Conservation (phyloP, 1,139 yeast genomes). For the Yamadazyma conglobata region DNA sequence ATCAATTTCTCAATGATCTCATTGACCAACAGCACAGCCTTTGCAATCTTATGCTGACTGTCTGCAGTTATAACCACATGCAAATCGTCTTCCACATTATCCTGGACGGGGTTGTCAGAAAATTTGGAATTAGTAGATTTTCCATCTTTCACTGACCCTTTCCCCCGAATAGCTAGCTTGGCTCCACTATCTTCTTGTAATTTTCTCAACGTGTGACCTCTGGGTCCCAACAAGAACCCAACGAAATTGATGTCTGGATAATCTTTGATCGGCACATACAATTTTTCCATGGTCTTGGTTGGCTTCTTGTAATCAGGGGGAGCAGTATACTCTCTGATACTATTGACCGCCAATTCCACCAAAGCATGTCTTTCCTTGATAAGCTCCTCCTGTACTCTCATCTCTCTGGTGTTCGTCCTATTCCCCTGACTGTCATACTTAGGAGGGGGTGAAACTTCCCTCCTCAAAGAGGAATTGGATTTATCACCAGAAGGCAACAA, state of each 20-base stretch:
- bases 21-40: constrained; percentile 73
- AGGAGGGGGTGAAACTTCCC: constrained; percentile 94
- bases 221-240: constrained; percentile 88
- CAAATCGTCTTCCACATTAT: constrained; percentile 57
- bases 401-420: constrained; percentile 80
- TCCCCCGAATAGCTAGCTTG: constrained; percentile 80
- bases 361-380: constrained; percentile 79
- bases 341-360: constrained; percentile 67
- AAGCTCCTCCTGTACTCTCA: constrained; percentile 53
- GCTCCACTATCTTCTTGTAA: constrained; percentile 86
- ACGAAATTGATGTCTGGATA: constrained; percentile 92
- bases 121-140: constrained; percentile 35
- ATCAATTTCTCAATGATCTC: constrained; percentile 80
- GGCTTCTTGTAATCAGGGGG: constrained; percentile 81
- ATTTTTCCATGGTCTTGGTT: constrained; percentile 67
- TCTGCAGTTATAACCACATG: constrained; percentile 90
- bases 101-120: constrained; percentile 19
- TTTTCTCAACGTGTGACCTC: constrained; percentile 84
- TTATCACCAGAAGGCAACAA: constrained; percentile 35
- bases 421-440: constrained; percentile 79
- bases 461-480: constrained; percentile 24
- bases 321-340: constrained; percentile 75
- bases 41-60: constrained; percentile 68
- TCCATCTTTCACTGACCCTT: constrained; percentile 95
- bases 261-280: constrained; percentile 80